Evolutionary conservation across 768 basidiomycete genomes (phyloP).

Genomic region (Rickenella mellea): DNA sequence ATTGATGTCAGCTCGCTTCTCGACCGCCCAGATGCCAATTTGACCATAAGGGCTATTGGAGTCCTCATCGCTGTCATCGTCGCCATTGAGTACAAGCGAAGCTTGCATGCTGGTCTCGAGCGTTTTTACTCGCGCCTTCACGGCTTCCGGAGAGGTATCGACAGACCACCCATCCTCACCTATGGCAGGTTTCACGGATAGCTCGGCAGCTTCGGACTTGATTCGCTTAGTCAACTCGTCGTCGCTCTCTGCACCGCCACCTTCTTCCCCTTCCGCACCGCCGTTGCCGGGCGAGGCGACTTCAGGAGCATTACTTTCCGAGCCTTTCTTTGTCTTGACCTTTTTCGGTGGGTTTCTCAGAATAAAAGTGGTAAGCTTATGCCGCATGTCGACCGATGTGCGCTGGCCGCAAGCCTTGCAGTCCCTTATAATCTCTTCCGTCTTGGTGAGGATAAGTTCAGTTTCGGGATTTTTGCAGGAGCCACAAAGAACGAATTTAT

Average conservation of each 20-base stretch:
- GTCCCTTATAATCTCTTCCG: conserved; percentile 85
- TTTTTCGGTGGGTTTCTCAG: conserved; percentile 95
- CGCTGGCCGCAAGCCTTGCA: conserved; percentile 98
- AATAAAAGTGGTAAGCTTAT: conserved; percentile 94
- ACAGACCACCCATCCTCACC: conserved; percentile 80
- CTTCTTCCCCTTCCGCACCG: conserved; percentile 31
- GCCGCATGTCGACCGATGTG: conserved; percentile 89
- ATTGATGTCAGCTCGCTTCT: conserved; percentile 42
- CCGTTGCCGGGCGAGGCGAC: conserved; percentile 34
- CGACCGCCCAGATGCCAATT: conserved; percentile 80
- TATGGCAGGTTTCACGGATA: conserved; percentile 52
- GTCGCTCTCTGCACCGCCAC: conserved; percentile 60
- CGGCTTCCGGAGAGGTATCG: conserved; percentile 86
- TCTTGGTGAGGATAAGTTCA: conserved; percentile 84
- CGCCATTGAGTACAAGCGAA: conserved; percentile 48
- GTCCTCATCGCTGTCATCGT: conserved; percentile 85
- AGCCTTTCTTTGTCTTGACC: conserved; percentile 39
- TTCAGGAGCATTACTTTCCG: conserved; percentile 38
- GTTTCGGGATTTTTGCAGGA: conserved; percentile 99
- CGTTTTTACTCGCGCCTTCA: conserved; percentile 70
- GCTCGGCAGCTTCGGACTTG: conserved; percentile 77
- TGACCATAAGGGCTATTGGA: conserved; percentile 77
- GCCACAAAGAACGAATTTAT: conserved; percentile 95
- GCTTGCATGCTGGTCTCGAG: conserved; percentile 52
- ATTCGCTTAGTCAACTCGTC: conserved; percentile 87